Evolutionary conservation across 2,329 filamentous ascomycete species (phyloP).

Genomic region (Aurifilum marmelostoma): DNA sequence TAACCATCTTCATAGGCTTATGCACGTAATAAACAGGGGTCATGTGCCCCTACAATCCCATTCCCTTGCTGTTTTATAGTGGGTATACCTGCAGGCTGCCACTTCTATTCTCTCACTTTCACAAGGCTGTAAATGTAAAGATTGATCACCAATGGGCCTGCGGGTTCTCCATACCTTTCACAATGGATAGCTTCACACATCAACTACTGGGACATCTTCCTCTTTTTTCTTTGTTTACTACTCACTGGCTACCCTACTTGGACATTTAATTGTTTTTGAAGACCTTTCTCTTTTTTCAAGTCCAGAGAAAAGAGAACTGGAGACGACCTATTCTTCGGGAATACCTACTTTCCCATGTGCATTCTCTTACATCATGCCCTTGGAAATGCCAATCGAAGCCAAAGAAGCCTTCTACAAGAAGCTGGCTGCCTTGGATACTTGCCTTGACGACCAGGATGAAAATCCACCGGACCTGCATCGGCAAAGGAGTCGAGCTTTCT

Average conservation of each 20-base stretch:
- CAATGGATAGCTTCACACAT: not conserved
- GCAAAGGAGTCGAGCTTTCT: slow-evolving; percentile 36
- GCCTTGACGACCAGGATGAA: slow-evolving; percentile 37
- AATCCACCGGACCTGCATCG: slow-evolving; percentile 39
- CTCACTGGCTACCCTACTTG: not conserved
- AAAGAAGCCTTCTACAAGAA: slow-evolving; percentile 52
- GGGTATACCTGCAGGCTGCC: not conserved
- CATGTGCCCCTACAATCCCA: not conserved
- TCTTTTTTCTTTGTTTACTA: too few relatives aligned
- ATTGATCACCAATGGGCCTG: not conserved
- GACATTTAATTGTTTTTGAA: not conserved
- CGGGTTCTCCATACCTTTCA: not conserved
- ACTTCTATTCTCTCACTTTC: not conserved
- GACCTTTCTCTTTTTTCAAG: not conserved
- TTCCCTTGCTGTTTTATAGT: too few relatives aligned
- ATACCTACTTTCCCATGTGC: not conserved
- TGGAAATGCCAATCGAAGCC: slow-evolving; percentile 38
- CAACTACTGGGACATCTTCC: not conserved
- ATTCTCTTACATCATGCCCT: not conserved
- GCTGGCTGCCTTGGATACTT: slow-evolving; percentile 39
- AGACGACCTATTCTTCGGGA: not conserved
- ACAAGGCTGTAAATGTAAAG: not conserved
- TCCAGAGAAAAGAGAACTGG: not conserved
- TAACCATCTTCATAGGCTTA: not conserved
- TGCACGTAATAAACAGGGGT: slow-evolving; percentile 8